Conservation (phyloP, 495 filamentous ascomycete genomes). For the Chaetomium tenue region DNA sequence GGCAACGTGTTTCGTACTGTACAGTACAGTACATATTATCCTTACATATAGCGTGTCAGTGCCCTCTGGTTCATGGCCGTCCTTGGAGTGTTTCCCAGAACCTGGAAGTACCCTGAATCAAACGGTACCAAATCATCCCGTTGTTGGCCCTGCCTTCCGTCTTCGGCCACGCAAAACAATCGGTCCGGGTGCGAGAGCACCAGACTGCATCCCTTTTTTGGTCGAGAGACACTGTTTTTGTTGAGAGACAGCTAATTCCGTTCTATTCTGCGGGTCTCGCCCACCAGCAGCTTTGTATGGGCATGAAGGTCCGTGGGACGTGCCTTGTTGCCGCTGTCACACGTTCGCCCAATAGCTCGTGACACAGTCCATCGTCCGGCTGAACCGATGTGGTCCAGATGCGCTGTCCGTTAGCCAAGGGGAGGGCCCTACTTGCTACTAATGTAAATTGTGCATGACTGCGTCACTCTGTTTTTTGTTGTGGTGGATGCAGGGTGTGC, state of each 20-base stretch:
- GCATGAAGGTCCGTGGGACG: neutral
- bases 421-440: neutral
- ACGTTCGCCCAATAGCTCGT: neutral
- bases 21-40: no score
- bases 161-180: neutral
- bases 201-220: neutral
- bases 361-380: neutral
- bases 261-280: neutral
- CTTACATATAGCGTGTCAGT: neutral
- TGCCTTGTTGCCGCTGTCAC: conserved; percentile 1
- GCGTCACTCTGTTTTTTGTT: neutral
- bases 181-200: neutral
- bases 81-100: no score
- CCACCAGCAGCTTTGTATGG: neutral
- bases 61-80: neutral
- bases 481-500: neutral
- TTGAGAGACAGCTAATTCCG: neutral
- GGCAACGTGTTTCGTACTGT: neutral
- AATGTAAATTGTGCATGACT: neutral
- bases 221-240: neutral
- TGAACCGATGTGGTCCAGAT: conserved; percentile 3
- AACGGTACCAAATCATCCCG: neutral
- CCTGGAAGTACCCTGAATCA: neutral
- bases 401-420: neutral
- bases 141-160: neutral